Conservation (phyloP, 1,139 yeast species). For the Yamadazyma trypodendri region DNA sequence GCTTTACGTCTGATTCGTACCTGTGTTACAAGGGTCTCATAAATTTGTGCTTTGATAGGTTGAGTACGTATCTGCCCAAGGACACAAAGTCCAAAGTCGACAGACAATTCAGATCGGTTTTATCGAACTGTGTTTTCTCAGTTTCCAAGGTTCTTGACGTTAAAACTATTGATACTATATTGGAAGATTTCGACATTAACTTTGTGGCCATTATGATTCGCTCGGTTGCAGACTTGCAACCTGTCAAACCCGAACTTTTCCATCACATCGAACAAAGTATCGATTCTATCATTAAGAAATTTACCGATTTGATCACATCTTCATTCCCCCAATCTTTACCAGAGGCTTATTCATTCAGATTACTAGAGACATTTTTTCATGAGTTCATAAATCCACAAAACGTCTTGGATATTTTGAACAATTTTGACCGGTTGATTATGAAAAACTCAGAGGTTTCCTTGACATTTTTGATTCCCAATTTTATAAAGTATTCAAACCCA, state of each 20-base stretch:
- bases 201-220: conserved; percentile 41
- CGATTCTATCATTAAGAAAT: conserved; percentile 15
- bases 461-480: conserved; percentile 47
- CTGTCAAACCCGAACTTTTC: conserved; percentile 39
- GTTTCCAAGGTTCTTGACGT: conserved; percentile 20
- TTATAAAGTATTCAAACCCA: conserved; percentile 37
- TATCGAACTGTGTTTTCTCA: conserved; percentile 36
- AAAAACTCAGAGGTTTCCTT: conserved; percentile 80
- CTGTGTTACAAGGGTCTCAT: conserved; percentile 7
- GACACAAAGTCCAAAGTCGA: conserved; percentile 31
- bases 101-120: conserved; percentile 46
- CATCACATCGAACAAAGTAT: conserved; percentile 20
- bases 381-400: conserved; percentile 29
- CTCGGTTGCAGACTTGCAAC: conserved; percentile 36
- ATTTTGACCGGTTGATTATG: conserved; percentile 71
- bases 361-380: conserved; percentile 10
- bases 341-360: conserved; percentile 9
- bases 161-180: conserved; percentile 14
- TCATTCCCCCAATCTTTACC: conserved; percentile 12
- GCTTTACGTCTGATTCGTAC: conserved; percentile 1
- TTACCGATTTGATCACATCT: conserved; percentile 7
- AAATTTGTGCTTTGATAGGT: conserved; percentile 6
- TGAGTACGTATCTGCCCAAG: background rate
- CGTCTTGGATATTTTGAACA: conserved; percentile 44
- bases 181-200: conserved; percentile 12